phyloP scores from a whole-genome alignment of 305 asterid species.

The Fraxinus velutina region DNA sequence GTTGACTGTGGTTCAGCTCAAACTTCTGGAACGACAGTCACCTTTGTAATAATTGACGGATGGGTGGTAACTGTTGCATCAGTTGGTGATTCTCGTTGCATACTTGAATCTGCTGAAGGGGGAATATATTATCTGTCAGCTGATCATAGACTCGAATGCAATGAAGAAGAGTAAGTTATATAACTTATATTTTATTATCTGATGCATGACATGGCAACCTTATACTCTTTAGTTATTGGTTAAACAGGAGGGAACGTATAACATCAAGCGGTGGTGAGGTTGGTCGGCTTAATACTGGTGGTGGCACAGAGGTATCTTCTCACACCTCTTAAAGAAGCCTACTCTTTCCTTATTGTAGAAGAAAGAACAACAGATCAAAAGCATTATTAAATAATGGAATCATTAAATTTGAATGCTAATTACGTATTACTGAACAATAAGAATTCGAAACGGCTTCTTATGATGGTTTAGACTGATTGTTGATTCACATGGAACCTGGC shows the following conservation, averaged over 20 bases:
- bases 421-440: not conserved
- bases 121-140: constrained; percentile 78
- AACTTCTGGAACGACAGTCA: constrained; percentile 98
- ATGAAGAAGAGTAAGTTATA: constrained; percentile 82
- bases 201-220: constrained; percentile 3
- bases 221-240: constrained; percentile 26
- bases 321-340: constrained; percentile 8
- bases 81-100: constrained; percentile 93
- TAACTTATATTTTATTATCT: constrained; percentile 28
- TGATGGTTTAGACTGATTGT: not conserved
- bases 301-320: constrained; percentile 82
- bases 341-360: not conserved
- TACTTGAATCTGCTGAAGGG: constrained; percentile 95
- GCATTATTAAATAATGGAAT: not conserved
- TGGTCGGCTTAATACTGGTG: constrained; percentile 94
- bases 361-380: not conserved
- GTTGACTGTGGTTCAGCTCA: constrained; percentile 52
- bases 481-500: not conserved
- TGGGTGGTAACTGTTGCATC: constrained; percentile 94
- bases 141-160: constrained; percentile 96
- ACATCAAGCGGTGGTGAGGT: constrained; percentile 97
- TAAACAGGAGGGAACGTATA: constrained; percentile 86
- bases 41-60: constrained; percentile 89
- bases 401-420: not conserved
- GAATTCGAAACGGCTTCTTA: not conserved